Evolutionary conservation across 2,329 filamentous ascomycete genomes (phyloP).

Genomic region (Curvularia spicifera): DNA sequence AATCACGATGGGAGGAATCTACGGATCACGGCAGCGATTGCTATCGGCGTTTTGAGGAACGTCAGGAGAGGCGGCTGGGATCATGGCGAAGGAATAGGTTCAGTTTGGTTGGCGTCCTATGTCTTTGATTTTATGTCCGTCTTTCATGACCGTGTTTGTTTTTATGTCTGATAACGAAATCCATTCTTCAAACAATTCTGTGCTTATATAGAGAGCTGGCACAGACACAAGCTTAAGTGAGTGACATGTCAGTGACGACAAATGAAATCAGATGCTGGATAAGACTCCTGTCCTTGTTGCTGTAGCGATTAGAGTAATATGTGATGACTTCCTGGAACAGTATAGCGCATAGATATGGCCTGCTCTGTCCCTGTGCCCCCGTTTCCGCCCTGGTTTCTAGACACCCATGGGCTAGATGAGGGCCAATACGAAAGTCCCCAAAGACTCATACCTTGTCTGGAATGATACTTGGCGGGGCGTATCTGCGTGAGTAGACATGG

Average conservation of each 20-base stretch:
- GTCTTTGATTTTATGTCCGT: slow-evolving; percentile 1
- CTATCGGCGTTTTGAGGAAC: background rate
- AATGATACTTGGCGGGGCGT: background rate
- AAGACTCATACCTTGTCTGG: slow-evolving; percentile 1
- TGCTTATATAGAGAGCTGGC: background rate
- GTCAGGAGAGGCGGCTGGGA: background rate
- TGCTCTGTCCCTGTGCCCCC: background rate
- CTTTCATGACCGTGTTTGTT: slow-evolving; percentile 2
- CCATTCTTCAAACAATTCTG: background rate
- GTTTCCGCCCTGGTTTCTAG: background rate
- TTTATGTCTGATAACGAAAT: slow-evolving; percentile 6
- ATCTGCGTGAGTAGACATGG: background rate
- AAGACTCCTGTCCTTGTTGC: background rate
- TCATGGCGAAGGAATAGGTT: background rate
- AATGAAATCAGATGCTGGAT: too few species aligned
- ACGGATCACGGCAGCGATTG: slow-evolving; percentile 3
- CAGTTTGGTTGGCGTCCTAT: slow-evolving; percentile 6
- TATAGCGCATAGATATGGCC: background rate
- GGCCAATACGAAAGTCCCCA: background rate
- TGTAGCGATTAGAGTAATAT: background rate
- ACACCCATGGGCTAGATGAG: background rate
- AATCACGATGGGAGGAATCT: slow-evolving; percentile 3
- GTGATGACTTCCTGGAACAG: background rate
- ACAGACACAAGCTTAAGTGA: background rate
- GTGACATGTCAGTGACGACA: background rate